Base-by-base conservation (phyloP, 371 early-diverging fungal species). In the Apophysomyces elegans region DNA sequence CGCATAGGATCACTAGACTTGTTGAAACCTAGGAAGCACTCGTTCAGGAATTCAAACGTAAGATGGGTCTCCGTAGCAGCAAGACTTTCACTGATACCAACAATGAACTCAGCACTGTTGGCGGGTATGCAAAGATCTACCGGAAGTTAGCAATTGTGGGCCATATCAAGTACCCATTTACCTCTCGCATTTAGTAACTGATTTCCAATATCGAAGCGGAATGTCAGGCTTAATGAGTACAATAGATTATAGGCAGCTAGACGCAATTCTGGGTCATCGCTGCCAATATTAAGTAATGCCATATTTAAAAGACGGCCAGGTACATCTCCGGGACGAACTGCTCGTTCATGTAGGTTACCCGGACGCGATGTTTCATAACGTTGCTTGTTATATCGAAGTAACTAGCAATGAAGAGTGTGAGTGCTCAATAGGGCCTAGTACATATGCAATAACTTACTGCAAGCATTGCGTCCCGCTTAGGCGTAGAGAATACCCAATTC, bases 241-340 rank as follows among this genome's bases (percentile, higher is more conserved):
- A 96, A 80, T 65, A 96, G 75, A 70, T 93, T 91, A 76, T 96
- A 96, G 0, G 94, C 89, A 36, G 94, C 87, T 41, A 91, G 69
- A 11, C 96, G 84, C 58, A 96, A 75, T 26, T 78, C 79, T 9
- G 92, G 84, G 70, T 95, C 93, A 3, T 87, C 88, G 38, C 90
- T 88, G 1, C 92, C 92, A 37, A 93, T 75, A 70, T 95, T 95
- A 37, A 94, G 78, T 65, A 96, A 70, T n/a, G 95, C 93, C 86
- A 96, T 94, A 65, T 94, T 95, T 46, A 96, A 77, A 44, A 96
- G 78, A 16, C 93, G 91, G 3, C 95, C 97, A 0, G 96, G 94
- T 1, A 95, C 94, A 79, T 95, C 95, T 7, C 86, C 80, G 3
- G 96, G 95, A 37, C 92, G 85, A 54, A 96, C 88, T 11, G 83